Evolutionary conservation across 164 flowering plant species (phyloP), one percentile per base, ranked within the genome.

Genomic region (Berberis thunbergii): DNA sequence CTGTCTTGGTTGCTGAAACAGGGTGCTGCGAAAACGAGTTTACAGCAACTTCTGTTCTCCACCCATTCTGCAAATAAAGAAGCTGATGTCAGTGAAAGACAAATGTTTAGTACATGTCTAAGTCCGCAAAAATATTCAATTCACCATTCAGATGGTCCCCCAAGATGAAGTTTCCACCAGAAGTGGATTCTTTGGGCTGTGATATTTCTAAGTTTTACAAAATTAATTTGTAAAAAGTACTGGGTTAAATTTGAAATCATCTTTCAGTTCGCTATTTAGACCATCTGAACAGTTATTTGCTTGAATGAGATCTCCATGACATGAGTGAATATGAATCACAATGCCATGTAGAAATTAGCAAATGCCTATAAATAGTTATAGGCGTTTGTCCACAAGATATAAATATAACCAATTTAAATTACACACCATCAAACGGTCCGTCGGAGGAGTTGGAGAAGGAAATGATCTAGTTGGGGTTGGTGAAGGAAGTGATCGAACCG

Each of bases 391-490:
- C 6, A 42, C 7, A 40, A 57, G 43, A 40, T 57, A 1, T 40
- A 57, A 42, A 57, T 41, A 57, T 41, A 41, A 0, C 12, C 5
- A 55, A 55, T 40, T 56, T 5, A 12, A 6, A 63, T 66, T 58
- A 83, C 97, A 81, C 82, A 94, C 99, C 99, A 81, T 84, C 74
- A 71, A 75, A 70, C 81, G 78, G 65, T 85, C 78, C 61, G 79
- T 76, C 40, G 89, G 78, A 56, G 96, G 97, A 63, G 98, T 92
- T 8, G 96, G 98, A 44, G 98, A 89, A 11, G 95, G 94, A 65
- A 87, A 87, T 45, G 96, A 86, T 26, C 26, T 0, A 58, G 41
- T 44, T 9, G 82, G 86, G n/a, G 54, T 52, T 52, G 54, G 54
- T 1, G 54, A 52, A 10, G 54, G 54, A 52, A 52, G 54, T 10